These are phyloP conservation scores for Clitopilus hobsonii DNA, from an alignment of 768 basidiomycete species.

Conservation along the genomic window DNA sequence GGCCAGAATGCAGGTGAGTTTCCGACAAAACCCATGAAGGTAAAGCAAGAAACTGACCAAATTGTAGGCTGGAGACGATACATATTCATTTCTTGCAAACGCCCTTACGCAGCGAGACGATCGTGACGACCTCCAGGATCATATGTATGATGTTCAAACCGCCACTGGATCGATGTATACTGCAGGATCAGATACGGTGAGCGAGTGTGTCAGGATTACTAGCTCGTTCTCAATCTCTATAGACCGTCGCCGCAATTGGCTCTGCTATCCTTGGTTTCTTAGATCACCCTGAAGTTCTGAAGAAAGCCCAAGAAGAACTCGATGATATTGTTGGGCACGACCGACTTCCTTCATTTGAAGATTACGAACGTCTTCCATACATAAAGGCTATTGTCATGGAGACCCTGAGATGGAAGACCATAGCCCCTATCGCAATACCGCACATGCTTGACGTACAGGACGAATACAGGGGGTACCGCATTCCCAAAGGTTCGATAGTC, in stretches of 20 bases:
- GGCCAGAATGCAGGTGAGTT: constrained; percentile 1
- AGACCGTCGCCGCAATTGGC: constrained; percentile 22
- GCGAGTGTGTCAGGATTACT: not conserved
- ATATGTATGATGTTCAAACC: not conserved
- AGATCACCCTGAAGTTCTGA: constrained; percentile 22
- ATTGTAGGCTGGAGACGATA: not conserved
- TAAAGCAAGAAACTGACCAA: too few species aligned
- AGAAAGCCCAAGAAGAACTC: constrained; percentile 28
- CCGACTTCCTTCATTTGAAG: constrained; percentile 26
- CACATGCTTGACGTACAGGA: constrained; percentile 7
- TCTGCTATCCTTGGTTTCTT: constrained; percentile 27
- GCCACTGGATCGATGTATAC: not conserved
- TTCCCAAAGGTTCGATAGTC: constrained; percentile 5
- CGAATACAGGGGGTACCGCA: constrained; percentile 8
- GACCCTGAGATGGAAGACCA: constrained; percentile 20
- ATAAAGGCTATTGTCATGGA: constrained; percentile 26
- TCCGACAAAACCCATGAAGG: too few species aligned
- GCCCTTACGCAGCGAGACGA: not conserved
- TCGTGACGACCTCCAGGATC: not conserved
- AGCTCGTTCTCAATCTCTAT: not conserved
- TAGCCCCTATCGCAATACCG: constrained; percentile 13
- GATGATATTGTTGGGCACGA: constrained; percentile 25
- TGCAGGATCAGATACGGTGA: constrained; percentile 14
- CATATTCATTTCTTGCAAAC: not conserved
- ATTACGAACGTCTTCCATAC: constrained; percentile 22